Percentiles rank a stretch among this genome's conserved stretches.
Evolutionary conservation across 2,329 filamentous ascomycete genomes (phyloP).

Genomic region (Periconia digitata): DNA sequence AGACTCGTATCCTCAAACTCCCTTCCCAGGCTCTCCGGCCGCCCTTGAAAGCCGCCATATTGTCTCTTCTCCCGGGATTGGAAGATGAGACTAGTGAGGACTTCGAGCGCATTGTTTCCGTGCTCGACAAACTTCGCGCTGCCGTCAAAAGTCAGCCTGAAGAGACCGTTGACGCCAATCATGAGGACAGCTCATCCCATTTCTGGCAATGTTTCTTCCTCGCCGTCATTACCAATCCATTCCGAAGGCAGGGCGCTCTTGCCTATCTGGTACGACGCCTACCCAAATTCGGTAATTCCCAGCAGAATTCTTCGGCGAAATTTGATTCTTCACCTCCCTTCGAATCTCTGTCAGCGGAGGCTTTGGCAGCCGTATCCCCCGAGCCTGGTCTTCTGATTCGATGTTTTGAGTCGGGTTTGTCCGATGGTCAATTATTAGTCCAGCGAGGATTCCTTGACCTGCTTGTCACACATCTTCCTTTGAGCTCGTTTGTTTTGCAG

Average conservation of each 20-base stretch:
- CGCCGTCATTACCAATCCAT: constrained; percentile 86
- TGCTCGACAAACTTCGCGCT: constrained; percentile 76
- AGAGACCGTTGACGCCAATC: constrained; percentile 44
- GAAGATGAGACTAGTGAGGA: constrained; percentile 98
- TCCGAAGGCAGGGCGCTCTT: constrained; percentile 79
- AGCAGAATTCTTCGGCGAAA: constrained; percentile 14
- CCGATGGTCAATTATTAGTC: constrained; percentile 84
- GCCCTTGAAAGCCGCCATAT: constrained; percentile 84
- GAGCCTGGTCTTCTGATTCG: constrained; percentile 89
- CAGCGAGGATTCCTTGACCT: constrained; percentile 93
- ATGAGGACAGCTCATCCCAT: constrained; percentile 68
- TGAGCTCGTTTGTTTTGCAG: constrained; percentile 81
- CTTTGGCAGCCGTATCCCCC: constrained; percentile 75
- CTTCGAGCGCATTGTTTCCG: constrained; percentile 81
- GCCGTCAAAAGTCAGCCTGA: constrained; percentile 60
- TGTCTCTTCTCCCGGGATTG: constrained; percentile 85
- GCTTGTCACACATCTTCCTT: constrained; percentile 83
- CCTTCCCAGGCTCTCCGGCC: constrained; percentile 74
- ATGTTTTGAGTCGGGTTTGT: constrained; percentile 87
- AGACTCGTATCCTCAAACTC: constrained; percentile 75
- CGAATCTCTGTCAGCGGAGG: constrained; percentile 49
- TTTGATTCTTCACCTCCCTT: constrained; percentile 12
- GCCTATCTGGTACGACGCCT: constrained; percentile 81
- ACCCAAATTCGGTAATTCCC: constrained; percentile 63
- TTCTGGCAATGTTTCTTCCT: constrained; percentile 99